Conservation (phyloP, 2,329 filamentous ascomycete genomes). For the Fusarium nanum region DNA sequence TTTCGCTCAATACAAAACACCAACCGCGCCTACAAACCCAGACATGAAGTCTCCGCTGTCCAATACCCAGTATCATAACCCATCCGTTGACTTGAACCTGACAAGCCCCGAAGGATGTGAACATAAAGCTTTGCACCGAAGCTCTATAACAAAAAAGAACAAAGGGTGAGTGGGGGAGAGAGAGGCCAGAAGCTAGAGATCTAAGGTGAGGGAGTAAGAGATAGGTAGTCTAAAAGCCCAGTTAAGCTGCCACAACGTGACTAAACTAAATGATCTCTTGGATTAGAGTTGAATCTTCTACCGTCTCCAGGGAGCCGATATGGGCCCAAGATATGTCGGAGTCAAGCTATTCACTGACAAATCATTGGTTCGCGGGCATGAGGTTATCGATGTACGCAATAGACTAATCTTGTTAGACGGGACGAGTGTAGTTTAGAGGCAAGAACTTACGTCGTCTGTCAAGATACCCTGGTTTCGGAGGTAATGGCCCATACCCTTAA, state of each 20-base stretch:
- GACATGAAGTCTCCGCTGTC: conserved; percentile 12
- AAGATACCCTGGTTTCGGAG: conserved; percentile 71
- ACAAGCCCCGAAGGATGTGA: conserved; percentile 11
- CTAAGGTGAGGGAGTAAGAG: not conserved
- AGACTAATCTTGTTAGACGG: conserved; percentile 38
- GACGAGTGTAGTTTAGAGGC: not conserved
- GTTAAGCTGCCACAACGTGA: not conserved
- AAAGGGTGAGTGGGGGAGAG: conserved; percentile 24
- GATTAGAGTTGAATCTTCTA: not conserved
- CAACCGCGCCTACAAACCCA: conserved; percentile 22
- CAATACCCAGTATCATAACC: conserved; percentile 28
- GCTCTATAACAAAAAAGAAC: conserved; percentile 34
- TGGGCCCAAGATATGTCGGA: conserved; percentile 19
- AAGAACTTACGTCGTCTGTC: conserved; percentile 47
- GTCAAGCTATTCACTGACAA: conserved; percentile 1
- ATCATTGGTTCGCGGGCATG: conserved; percentile 40
- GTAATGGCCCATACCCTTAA: conserved; percentile 73
- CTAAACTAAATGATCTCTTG: not conserved
- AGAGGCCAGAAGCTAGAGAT: not conserved
- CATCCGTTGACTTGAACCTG: conserved; percentile 19
- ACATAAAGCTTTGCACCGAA: conserved; percentile 5
- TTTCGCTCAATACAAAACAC: conserved; percentile 37
- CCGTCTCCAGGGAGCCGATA: not conserved
- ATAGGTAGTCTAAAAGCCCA: not conserved
- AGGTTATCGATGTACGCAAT: conserved; percentile 45